These are phyloP conservation scores for Sporothrix luriei DNA, from an alignment of 2,329 filamentous ascomycete genomes.

Conservation along the genomic window DNA sequence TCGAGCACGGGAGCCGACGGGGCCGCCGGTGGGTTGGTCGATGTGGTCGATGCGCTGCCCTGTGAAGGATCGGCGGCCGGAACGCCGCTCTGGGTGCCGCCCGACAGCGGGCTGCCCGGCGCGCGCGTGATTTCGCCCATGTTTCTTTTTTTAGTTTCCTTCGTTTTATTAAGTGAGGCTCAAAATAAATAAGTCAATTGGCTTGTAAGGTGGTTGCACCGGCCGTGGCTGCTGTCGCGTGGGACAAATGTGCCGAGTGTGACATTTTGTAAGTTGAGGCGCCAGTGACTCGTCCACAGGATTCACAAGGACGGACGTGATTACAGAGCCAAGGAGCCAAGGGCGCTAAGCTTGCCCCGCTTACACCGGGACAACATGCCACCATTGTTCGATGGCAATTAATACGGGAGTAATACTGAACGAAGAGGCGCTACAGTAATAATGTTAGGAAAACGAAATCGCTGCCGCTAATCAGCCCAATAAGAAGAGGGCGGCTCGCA, in stretches of 20 bases:
- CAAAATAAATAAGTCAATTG: neutral
- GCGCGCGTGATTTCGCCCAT: constrained; percentile 19
- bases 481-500: neutral
- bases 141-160: neutral
- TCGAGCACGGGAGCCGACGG: neutral
- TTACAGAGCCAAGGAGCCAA: no score
- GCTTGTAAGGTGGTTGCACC: neutral
- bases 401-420: no score
- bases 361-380: neutral
- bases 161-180: neutral
- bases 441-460: neutral
- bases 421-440: no score
- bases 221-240: neutral
- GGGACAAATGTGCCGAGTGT: constrained; percentile 1
- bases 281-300: neutral
- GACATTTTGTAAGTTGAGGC: neutral
- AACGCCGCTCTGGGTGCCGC: constrained; percentile 6
- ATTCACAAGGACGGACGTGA: neutral
- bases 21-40: neutral
- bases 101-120: constrained; percentile 9
- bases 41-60: neutral
- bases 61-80: neutral
- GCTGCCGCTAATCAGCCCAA: constrained; percentile 13
- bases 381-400: neutral
- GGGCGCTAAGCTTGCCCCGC: constrained; percentile 3